Conservation (phyloP, 108 stramenopile genomes). For the Asterionellopsis glacialis region DNA sequence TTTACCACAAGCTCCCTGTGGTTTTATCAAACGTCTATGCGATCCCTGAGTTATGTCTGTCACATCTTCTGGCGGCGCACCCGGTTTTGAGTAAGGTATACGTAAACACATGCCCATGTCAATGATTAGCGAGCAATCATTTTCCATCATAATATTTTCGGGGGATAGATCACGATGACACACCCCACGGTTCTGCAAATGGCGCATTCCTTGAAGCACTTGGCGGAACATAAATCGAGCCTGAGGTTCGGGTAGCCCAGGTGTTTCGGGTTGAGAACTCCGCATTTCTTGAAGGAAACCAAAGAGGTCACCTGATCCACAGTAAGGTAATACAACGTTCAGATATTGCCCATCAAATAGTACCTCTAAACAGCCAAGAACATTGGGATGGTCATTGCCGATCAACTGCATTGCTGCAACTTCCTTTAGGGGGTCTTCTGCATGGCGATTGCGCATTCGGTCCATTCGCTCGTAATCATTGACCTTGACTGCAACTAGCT, state of each 20-base stretch:
- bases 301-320: constrained; percentile 81
- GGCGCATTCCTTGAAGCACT: constrained; percentile 59
- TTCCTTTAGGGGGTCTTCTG: constrained; percentile 90
- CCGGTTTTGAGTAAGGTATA: constrained; percentile 60
- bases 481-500: constrained; percentile 44
- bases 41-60: constrained; percentile 36
- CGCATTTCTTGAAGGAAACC: constrained; percentile 23
- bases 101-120: constrained; percentile 76
- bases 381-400: constrained; percentile 71
- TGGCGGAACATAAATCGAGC: constrained; percentile 67
- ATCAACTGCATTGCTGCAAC: constrained; percentile 84
- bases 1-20: constrained; percentile 74
- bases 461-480: constrained; percentile 38
- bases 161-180: constrained; percentile 74
- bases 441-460: constrained; percentile 33
- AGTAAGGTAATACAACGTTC: constrained; percentile 80
- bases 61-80: constrained; percentile 23
- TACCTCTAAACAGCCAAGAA: constrained; percentile 69
- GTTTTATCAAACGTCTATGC: constrained; percentile 25
- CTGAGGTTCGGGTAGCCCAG: constrained; percentile 33
- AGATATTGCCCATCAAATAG: constrained; percentile 83
- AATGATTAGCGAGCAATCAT: constrained; percentile 35
- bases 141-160: constrained; percentile 63
- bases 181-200: constrained; percentile 61
- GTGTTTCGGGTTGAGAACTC: background rate